Conservation (phyloP, 768 basidiomycete genomes). For the Psilocybe sp. region DNA sequence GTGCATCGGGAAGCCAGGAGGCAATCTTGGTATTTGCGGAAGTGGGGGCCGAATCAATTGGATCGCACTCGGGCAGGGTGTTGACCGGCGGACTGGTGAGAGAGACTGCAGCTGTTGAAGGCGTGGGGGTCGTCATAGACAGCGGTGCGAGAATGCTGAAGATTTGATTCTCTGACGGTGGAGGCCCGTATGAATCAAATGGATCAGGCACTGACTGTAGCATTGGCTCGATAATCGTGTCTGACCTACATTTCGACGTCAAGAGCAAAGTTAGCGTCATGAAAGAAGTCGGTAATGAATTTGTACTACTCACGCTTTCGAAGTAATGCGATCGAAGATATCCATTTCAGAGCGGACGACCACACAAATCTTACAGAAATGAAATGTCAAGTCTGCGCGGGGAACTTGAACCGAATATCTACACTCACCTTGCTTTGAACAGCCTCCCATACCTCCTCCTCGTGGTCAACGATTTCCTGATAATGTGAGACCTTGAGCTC, state of each 20-base stretch:
- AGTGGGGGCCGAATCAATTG: constrained; percentile 29
- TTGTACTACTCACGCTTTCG: constrained; percentile 67
- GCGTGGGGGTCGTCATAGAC: constrained; percentile 59
- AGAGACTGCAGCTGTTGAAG: constrained; percentile 42
- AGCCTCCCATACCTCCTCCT: constrained; percentile 94
- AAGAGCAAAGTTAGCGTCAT: constrained; percentile 2
- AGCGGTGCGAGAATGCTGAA: constrained; percentile 90
- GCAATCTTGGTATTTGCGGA: constrained; percentile 23
- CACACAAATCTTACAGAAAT: constrained; percentile 56
- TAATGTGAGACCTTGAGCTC: constrained; percentile 83
- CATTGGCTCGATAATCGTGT: constrained; percentile 89
- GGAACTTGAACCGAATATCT: too few species aligned
- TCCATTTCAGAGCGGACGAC: constrained; percentile 90
- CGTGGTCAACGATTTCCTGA: constrained; percentile 84
- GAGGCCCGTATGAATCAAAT: constrained; percentile 88
- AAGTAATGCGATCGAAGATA: constrained; percentile 82
- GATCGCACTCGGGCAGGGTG: constrained; percentile 40
- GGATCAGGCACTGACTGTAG: constrained; percentile 88
- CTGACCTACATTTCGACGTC: constrained; percentile 49
- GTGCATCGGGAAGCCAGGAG: constrained; percentile 50
- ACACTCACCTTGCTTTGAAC: constrained; percentile 75
- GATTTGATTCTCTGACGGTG: constrained; percentile 85
- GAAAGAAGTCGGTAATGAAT: too few species aligned
- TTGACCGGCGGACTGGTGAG: constrained; percentile 50
- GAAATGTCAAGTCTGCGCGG: not conserved